phyloP scores from a whole-genome alignment of 1,284 basidiomycete species.

The Moesziomyces parantarcticus region DNA sequence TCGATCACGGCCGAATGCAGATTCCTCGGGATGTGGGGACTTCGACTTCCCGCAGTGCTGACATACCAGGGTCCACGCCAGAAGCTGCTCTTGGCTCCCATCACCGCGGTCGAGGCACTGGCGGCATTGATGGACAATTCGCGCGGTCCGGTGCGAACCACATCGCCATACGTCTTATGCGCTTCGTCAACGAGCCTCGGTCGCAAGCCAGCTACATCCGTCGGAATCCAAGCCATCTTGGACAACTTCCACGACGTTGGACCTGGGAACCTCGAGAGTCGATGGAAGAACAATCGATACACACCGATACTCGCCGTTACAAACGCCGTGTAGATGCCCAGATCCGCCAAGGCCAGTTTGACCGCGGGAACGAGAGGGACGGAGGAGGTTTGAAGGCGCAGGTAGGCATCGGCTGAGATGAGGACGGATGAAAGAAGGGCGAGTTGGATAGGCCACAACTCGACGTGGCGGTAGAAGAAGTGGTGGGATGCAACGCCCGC shows the following conservation, averaged over 20 bases:
- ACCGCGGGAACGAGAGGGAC: conserved; percentile 3
- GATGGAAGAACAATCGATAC: conserved; percentile 45
- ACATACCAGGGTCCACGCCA: conserved; percentile 45
- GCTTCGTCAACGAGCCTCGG: conserved; percentile 17
- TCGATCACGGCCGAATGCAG: conserved; percentile 29
- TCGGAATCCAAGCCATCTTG: conserved; percentile 32
- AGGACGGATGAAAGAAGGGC: conserved; percentile 2
- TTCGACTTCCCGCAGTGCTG: conserved; percentile 12
- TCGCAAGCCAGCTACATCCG: conserved; percentile 29
- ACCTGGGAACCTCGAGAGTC: conserved; percentile 32
- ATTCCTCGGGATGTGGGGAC: conserved; percentile 19
- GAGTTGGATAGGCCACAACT: conserved; percentile 27
- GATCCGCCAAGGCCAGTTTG: conserved; percentile 9
- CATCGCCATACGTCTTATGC: conserved; percentile 34
- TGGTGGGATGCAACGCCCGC: conserved; percentile 13
- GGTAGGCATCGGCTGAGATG: conserved; percentile 10
- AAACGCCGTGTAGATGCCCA: conserved; percentile 1
- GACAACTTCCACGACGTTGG: conserved; percentile 23
- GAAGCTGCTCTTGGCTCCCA: conserved; percentile 28
- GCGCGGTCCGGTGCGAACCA: conserved; percentile 44
- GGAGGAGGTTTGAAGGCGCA: neutral
- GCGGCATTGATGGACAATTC: conserved; percentile 44
- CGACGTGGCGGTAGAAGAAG: conserved; percentile 18
- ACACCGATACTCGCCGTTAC: conserved; percentile 26
- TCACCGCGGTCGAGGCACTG: conserved; percentile 18